phyloP scores from a whole-genome alignment of 2,329 filamentous ascomycete species.

The Balansia obtecta region DNA sequence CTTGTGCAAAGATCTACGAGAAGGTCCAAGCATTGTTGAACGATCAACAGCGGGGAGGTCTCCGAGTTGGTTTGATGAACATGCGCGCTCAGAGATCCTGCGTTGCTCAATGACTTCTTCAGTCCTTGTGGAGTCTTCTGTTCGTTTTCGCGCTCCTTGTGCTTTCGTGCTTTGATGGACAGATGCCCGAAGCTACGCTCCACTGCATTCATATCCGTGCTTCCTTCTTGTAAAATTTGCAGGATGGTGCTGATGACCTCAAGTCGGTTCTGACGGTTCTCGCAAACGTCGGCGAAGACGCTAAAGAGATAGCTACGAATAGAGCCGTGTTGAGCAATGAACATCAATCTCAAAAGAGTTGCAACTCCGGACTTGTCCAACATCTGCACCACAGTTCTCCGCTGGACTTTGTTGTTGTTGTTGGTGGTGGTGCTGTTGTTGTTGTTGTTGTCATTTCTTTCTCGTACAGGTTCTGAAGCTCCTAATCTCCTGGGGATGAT shows the following conservation, averaged over 20 bases:
- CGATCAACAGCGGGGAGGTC: constrained; percentile 85
- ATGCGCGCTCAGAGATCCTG: constrained; percentile 27
- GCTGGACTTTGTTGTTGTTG: constrained; percentile 60
- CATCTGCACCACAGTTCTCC: constrained; percentile 85
- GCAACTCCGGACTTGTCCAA: constrained; percentile 92
- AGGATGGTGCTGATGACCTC: constrained; percentile 89
- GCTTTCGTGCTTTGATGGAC: constrained; percentile 79
- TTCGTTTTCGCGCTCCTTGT: constrained; percentile 46
- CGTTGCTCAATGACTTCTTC: constrained; percentile 60
- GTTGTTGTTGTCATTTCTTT: constrained; percentile 47
- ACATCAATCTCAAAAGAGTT: constrained; percentile 96
- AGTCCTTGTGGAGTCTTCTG: constrained; percentile 68
- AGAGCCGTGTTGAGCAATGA: constrained; percentile 82
- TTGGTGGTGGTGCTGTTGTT: too few relatives aligned
- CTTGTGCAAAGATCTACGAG: constrained; percentile 73
- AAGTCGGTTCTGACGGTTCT: constrained; percentile 90
- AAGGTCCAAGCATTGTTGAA: constrained; percentile 85
- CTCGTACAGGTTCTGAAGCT: constrained; percentile 15
- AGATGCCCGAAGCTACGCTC: constrained; percentile 92
- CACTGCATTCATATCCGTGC: constrained; percentile 81
- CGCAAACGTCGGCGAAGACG: constrained; percentile 81
- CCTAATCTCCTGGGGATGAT: constrained; percentile 13
- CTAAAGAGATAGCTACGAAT: constrained; percentile 74
- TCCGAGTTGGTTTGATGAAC: constrained; percentile 55
- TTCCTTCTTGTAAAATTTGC: constrained; percentile 91